Evolutionary conservation across 768 basidiomycete species (phyloP).

Genomic region (Russula vinacea): DNA sequence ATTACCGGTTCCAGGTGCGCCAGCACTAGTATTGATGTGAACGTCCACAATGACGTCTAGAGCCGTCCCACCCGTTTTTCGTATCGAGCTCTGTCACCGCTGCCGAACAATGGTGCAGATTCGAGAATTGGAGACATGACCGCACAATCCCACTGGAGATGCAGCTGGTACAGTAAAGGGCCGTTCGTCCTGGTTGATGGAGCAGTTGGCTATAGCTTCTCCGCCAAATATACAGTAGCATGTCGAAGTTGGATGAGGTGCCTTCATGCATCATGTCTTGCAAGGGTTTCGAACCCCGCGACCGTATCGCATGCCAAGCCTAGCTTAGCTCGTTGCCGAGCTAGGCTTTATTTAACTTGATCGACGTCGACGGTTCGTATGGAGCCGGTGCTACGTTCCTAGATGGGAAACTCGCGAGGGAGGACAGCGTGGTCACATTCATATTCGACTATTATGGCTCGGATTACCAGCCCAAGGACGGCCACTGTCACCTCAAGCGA

Average conservation of each 20-base stretch:
- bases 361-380: no score
- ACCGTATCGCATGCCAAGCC: conserved; percentile 51
- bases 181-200: conserved; percentile 61
- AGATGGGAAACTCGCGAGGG: conserved; percentile 56
- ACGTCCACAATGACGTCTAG: conserved; percentile 50
- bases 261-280: conserved; percentile 33
- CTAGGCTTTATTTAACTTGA: conserved; percentile 58
- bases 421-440: conserved; percentile 43
- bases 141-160: conserved; percentile 54
- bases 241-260: conserved; percentile 50
- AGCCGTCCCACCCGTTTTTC: conserved; percentile 44
- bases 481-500: no score
- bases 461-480: no score
- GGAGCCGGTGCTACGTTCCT: conserved; percentile 58
- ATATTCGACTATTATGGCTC: conserved; percentile 57
- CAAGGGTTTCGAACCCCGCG: conserved; percentile 39
- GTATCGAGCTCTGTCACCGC: conserved; percentile 47
- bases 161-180: conserved; percentile 57
- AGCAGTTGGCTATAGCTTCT: conserved; percentile 48
- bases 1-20: conserved; percentile 55
- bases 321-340: conserved; percentile 46
- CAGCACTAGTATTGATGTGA: conserved; percentile 48
- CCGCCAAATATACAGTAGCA: conserved; percentile 55
- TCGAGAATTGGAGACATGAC: conserved; percentile 42
- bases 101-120: conserved; percentile 49